Conservation (phyloP, 2,329 filamentous ascomycete genomes). For the Xenoacremonium recifei region DNA sequence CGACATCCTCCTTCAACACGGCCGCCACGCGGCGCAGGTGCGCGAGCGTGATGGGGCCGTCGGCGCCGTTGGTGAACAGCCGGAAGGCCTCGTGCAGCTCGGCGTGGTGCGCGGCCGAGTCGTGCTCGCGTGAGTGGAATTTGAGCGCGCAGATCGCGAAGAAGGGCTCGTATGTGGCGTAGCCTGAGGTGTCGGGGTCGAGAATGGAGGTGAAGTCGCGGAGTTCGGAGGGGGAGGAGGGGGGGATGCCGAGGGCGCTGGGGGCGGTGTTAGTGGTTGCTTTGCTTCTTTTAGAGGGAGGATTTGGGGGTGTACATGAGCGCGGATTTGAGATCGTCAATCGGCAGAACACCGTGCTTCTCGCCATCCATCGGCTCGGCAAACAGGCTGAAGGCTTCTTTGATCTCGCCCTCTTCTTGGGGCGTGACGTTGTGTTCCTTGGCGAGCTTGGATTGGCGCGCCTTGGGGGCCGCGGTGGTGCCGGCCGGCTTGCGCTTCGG, state of each 20-base stretch:
- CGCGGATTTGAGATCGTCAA: conserved; percentile 66
- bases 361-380: conserved; percentile 67
- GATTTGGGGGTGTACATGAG: conserved; percentile 59
- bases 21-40: conserved; percentile 78
- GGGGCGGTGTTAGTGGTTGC: not conserved
- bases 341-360: conserved; percentile 68
- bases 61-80: conserved; percentile 66
- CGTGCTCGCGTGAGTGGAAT: conserved; percentile 60
- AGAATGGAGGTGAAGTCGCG: conserved; percentile 75
- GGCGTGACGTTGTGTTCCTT: conserved; percentile 86
- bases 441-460: conserved; percentile 80
- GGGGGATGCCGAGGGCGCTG: conserved; percentile 80
- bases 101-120: conserved; percentile 51
- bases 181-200: conserved; percentile 79
- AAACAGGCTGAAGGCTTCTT: conserved; percentile 86
- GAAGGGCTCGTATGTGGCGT: conserved; percentile 77
- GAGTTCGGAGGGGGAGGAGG: conserved; percentile 63
- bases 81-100: conserved; percentile 82
- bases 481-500: conserved; percentile 50
- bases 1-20: conserved; percentile 79
- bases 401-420: conserved; percentile 85
- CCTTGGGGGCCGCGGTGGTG: conserved; percentile 29
- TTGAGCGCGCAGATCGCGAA: conserved; percentile 87
- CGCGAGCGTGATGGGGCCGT: conserved; percentile 69
- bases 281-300: not conserved